Evolutionary conservation across 2,329 filamentous ascomycete genomes (phyloP).

Genomic region (Cladosporium sp.): DNA sequence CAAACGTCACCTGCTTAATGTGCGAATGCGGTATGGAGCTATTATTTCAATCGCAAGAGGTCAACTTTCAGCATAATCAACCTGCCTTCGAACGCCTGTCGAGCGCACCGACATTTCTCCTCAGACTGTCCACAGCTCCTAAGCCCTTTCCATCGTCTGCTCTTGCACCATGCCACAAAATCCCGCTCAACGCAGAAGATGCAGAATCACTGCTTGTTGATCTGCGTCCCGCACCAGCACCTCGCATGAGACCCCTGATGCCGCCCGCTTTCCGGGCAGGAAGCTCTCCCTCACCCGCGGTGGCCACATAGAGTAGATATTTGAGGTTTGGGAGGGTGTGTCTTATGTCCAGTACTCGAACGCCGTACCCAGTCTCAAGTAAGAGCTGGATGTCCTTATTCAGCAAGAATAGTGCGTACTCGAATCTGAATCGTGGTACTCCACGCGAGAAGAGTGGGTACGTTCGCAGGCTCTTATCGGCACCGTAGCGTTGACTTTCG

Average conservation of each 20-base stretch:
- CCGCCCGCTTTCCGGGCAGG: slow-evolving; percentile 54
- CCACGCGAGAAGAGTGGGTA: slow-evolving; percentile 77
- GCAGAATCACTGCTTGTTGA: slow-evolving; percentile 24
- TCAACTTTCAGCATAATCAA: too few species aligned
- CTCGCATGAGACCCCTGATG: slow-evolving; percentile 42
- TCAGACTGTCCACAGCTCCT: slow-evolving; percentile 28
- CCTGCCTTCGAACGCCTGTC: background rate
- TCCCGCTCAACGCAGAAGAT: slow-evolving; percentile 20
- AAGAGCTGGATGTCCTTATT: slow-evolving; percentile 88
- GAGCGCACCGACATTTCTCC: slow-evolving; percentile 9
- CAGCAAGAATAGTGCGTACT: slow-evolving; percentile 92
- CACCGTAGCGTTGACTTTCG: slow-evolving; percentile 17
- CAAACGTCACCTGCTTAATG: too few species aligned
- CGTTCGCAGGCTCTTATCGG: slow-evolving; percentile 32
- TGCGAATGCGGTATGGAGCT: too few species aligned
- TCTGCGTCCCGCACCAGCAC: slow-evolving; percentile 12
- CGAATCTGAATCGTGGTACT: slow-evolving; percentile 77
- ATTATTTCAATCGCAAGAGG: too few species aligned
- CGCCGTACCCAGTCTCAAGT: slow-evolving; percentile 57
- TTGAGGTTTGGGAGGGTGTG: slow-evolving; percentile 92
- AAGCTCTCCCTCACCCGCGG: slow-evolving; percentile 66
- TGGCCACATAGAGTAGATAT: slow-evolving; percentile 85
- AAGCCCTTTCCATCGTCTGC: slow-evolving; percentile 19
- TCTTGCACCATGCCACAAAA: slow-evolving; percentile 16
- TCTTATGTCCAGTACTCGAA: slow-evolving; percentile 82